Evolutionary conservation across 805 yeast genomes (phyloP).

Genomic region (Wickerhamiella kurtzmanii): DNA sequence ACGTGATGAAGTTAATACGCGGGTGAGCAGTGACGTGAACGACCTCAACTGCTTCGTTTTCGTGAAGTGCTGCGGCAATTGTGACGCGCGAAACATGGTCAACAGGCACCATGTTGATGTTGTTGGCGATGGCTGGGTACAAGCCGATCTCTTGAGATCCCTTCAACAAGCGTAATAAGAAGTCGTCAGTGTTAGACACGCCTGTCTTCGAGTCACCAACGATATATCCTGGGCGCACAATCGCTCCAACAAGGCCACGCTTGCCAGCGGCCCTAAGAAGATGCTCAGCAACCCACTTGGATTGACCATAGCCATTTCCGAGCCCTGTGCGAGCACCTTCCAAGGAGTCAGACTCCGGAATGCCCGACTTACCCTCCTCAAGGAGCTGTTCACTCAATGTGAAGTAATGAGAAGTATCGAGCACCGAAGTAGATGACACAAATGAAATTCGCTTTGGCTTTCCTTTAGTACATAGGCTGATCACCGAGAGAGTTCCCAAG

Average conservation of each 20-base stretch:
- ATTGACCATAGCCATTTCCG: slow-evolving; percentile 91
- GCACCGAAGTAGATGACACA: slow-evolving; percentile 89
- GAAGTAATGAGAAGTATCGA: slow-evolving; percentile 74
- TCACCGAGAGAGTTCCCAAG: slow-evolving; percentile 67
- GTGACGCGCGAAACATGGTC: slow-evolving; percentile 93
- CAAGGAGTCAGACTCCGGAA: slow-evolving; percentile 72
- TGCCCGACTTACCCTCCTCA: slow-evolving; percentile 53
- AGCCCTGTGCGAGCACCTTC: slow-evolving; percentile 70
- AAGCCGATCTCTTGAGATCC: slow-evolving; percentile 82
- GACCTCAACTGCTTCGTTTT: slow-evolving; percentile 54
- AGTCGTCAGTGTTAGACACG: slow-evolving; percentile 91
- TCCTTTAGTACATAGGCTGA: slow-evolving; percentile 63
- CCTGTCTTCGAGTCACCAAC: slow-evolving; percentile 79
- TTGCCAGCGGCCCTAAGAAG: slow-evolving; percentile 78
- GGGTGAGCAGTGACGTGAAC: slow-evolving; percentile 98
- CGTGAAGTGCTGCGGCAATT: slow-evolving; percentile 68
- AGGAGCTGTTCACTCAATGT: slow-evolving; percentile 58
- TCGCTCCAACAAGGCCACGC: slow-evolving; percentile 74
- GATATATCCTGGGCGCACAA: slow-evolving; percentile 92
- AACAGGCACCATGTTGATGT: slow-evolving; percentile 93
- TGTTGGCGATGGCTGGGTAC: slow-evolving; percentile 74
- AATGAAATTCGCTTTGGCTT: slow-evolving; percentile 78
- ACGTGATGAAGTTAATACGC: slow-evolving; percentile 66
- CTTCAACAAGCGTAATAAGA: slow-evolving; percentile 84
- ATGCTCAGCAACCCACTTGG: slow-evolving; percentile 95